phyloP scores from a whole-genome alignment of 331 rosid species.

The Malus hybrid region DNA sequence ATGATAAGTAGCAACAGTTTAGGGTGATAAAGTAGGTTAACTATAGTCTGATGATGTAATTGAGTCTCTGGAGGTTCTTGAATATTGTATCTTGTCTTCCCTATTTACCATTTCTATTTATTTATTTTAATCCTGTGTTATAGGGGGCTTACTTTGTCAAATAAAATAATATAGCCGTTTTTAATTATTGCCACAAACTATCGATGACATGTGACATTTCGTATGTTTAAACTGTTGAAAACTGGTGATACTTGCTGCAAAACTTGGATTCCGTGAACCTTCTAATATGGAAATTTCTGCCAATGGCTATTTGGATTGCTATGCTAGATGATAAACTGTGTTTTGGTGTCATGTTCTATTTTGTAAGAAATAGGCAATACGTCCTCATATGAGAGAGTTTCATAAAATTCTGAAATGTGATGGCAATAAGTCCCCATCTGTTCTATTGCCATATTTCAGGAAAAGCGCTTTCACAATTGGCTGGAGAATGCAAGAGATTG shows the following conservation, averaged over 20 bases:
- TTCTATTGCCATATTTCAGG: slow-evolving; percentile 38
- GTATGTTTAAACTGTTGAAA: neutral
- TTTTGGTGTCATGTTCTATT: neutral
- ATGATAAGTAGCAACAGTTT: neutral
- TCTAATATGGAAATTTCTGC: neutral
- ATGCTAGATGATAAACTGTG: neutral
- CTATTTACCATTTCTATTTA: neutral
- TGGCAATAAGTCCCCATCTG: neutral
- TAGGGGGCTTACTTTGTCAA: neutral
- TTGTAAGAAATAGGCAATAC: neutral
- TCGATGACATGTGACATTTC: neutral
- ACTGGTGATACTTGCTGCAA: neutral
- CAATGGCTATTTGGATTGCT: neutral
- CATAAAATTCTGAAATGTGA: neutral
- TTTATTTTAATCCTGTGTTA: neutral
- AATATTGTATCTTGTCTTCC: neutral
- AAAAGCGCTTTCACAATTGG: slow-evolving; percentile 97
- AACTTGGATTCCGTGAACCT: neutral
- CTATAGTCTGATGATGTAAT: neutral
- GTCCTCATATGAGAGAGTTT: neutral
- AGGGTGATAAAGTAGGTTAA: neutral
- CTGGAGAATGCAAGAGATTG: slow-evolving; percentile 99
- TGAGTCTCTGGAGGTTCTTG: neutral
- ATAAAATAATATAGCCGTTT: neutral
- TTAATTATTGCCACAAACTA: too few species aligned